These are phyloP conservation scores for Ustilago vetiveriae DNA, from an alignment of 1,284 basidiomycete genomes.

Conservation along the genomic window DNA sequence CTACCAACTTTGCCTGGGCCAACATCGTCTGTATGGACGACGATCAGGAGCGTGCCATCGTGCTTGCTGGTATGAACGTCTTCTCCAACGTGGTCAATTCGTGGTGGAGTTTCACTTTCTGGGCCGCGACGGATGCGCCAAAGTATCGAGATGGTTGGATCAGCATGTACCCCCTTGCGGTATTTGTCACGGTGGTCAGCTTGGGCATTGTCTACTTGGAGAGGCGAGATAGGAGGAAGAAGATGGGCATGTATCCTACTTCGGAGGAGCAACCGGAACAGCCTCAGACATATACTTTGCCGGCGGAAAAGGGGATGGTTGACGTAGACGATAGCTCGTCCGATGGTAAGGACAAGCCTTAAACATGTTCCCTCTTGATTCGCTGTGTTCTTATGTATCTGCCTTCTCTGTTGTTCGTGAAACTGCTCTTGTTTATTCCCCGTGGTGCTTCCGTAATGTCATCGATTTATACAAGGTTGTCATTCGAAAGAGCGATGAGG, in stretches of 20 bases:
- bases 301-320: not conserved
- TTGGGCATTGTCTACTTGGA: constrained; percentile 38
- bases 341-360: constrained; percentile 15
- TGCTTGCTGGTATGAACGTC: constrained; percentile 56
- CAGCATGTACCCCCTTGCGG: constrained; percentile 42
- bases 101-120: constrained; percentile 61
- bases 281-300: constrained; percentile 6
- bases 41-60: constrained; percentile 59
- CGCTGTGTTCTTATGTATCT: not conserved
- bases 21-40: constrained; percentile 56
- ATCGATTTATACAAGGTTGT: no score
- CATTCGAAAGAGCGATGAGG: no score
- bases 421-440: not conserved
- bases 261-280: constrained; percentile 3
- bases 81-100: constrained; percentile 45
- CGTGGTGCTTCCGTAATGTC: no score
- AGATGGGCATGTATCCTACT: not conserved
- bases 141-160: constrained; percentile 56
- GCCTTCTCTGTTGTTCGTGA: not conserved
- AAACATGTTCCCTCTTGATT: not conserved
- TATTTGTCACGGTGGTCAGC: constrained; percentile 29
- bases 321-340: constrained; percentile 5
- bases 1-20: constrained; percentile 64
- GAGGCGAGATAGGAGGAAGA: constrained; percentile 24
- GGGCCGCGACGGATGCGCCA: constrained; percentile 55